These are phyloP conservation scores for Sporothrix curviconia DNA, from an alignment of 2,329 filamentous ascomycete species.

Conservation along the genomic window DNA sequence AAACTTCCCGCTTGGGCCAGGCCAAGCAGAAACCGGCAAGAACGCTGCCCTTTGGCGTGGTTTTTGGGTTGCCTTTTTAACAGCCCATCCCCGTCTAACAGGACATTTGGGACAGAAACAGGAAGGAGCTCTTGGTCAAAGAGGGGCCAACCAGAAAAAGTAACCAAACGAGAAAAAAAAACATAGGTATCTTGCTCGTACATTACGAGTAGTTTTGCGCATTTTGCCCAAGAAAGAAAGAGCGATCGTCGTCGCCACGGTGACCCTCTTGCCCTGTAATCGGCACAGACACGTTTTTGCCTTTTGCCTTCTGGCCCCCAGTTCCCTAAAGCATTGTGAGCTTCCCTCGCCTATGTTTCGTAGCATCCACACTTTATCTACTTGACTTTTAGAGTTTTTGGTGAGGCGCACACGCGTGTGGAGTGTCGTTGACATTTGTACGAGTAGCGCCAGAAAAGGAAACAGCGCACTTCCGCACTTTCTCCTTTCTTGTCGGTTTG, in stretches of 20 bases:
- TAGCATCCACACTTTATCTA: too few species aligned
- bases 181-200: neutral
- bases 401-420: neutral
- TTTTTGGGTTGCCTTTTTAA: neutral
- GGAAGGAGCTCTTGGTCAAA: too few species aligned
- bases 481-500: too few species aligned
- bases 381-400: neutral
- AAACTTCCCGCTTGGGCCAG: too few species aligned
- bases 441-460: too few species aligned
- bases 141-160: neutral
- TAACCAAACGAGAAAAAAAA: neutral
- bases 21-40: neutral
- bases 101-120: neutral
- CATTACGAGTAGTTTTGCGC: neutral
- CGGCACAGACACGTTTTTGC: neutral
- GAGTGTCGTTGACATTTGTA: conserved; percentile 1
- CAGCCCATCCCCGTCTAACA: neutral
- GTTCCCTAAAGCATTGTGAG: neutral
- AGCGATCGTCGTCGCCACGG: neutral
- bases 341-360: too few species aligned
- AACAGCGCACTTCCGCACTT: too few species aligned
- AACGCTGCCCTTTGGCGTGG: neutral
- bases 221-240: neutral
- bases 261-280: neutral
- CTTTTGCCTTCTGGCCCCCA: neutral